Percentiles rank a stretch among this genome's conserved stretches.
Evolutionary conservation across 2,329 filamentous ascomycete species (phyloP).

Genomic region (Xylariales sp.): DNA sequence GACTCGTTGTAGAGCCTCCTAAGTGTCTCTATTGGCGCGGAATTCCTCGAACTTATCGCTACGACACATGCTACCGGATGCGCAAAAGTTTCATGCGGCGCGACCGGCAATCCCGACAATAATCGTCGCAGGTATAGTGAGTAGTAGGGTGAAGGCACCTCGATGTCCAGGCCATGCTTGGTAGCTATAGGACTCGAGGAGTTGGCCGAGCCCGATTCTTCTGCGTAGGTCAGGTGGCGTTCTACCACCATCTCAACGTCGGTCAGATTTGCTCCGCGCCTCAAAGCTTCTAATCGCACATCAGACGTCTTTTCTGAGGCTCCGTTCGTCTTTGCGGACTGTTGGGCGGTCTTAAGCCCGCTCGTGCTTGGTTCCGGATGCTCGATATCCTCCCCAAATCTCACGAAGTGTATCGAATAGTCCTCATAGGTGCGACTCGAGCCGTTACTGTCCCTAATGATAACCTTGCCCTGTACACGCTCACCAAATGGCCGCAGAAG

Average conservation of each 20-base stretch:
- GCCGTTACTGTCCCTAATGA: slow-evolving; percentile 84
- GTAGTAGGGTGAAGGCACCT: slow-evolving; percentile 72
- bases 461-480: slow-evolving; percentile 78
- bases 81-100: slow-evolving; percentile 86
- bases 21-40: slow-evolving; percentile 79
- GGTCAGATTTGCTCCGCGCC: slow-evolving; percentile 40
- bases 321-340: slow-evolving; percentile 18
- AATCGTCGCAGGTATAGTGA: slow-evolving; percentile 78
- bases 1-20: slow-evolving; percentile 79
- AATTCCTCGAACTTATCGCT: slow-evolving; percentile 86
- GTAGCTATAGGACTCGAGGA: slow-evolving; percentile 33
- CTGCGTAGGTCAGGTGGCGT: slow-evolving; percentile 71
- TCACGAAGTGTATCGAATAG: slow-evolving; percentile 81
- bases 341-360: slow-evolving; percentile 27
- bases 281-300: no score
- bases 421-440: slow-evolving; percentile 81
- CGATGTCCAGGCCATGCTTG: slow-evolving; percentile 38
- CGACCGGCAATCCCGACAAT: slow-evolving; percentile 71
- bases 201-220: slow-evolving; percentile 47
- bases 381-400: slow-evolving; percentile 58
- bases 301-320: slow-evolving; percentile 6
- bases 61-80: slow-evolving; percentile 94
- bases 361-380: slow-evolving; percentile 38
- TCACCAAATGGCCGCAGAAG: slow-evolving; percentile 89
- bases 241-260: slow-evolving; percentile 79